Evolutionary conservation across 2,329 filamentous ascomycete genomes (phyloP).

Genomic region (Pseudocercospora macadamiae): DNA sequence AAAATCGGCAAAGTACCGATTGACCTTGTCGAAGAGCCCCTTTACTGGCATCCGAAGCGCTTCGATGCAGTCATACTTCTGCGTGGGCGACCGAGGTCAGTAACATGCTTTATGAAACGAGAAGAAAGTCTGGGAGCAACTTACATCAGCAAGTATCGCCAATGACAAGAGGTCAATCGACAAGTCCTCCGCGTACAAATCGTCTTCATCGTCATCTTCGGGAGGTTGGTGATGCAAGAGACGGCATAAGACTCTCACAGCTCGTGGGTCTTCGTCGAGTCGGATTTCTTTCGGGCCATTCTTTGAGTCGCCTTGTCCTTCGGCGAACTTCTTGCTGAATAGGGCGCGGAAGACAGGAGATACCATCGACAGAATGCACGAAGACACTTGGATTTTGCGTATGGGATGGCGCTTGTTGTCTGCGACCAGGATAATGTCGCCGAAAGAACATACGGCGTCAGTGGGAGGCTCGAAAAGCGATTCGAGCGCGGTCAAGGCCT

Average conservation of each 20-base stretch:
- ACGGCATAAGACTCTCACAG: slow-evolving; percentile 13
- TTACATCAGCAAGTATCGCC: slow-evolving; percentile 18
- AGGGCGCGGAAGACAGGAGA: slow-evolving; percentile 22
- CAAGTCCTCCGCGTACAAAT: neutral
- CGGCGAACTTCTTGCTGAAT: slow-evolving; percentile 22
- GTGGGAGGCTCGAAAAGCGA: slow-evolving; percentile 16
- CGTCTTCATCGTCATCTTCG: neutral
- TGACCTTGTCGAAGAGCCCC: neutral
- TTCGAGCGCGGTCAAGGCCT: slow-evolving; percentile 2
- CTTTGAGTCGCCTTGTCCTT: slow-evolving; percentile 9
- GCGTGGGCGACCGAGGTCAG: neutral
- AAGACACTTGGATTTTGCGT: slow-evolving; percentile 22
- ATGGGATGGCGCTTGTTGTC: slow-evolving; percentile 21
- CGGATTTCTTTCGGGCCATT: slow-evolving; percentile 14
- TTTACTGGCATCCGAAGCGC: slow-evolving; percentile 1
- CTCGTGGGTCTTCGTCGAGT: slow-evolving; percentile 12
- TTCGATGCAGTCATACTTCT: slow-evolving; percentile 21
- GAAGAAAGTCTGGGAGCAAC: neutral
- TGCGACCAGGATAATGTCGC: slow-evolving; percentile 23
- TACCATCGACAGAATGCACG: slow-evolving; percentile 23
- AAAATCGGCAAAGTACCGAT: neutral
- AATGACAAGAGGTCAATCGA: slow-evolving; percentile 6
- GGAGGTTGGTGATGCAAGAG: slow-evolving; percentile 16
- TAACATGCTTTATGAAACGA: neutral
- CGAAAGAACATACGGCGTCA: slow-evolving; percentile 24